Base-by-base conservation (phyloP, 495 filamentous ascomycete species). In the Jackrogersella multiformis region DNA sequence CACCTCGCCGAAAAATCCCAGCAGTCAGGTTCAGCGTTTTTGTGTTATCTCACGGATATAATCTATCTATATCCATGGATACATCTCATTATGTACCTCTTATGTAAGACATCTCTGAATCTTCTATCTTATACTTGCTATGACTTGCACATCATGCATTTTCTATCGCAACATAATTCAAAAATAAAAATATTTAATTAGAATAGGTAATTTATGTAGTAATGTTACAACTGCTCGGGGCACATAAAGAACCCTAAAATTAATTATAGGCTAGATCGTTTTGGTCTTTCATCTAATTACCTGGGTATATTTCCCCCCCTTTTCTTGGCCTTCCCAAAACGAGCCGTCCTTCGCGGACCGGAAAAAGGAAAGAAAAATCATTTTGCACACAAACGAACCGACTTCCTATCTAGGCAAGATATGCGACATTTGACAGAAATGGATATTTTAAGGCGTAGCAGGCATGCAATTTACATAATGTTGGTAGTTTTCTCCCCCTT, bases 221-320 rank as follows among this genome's bases (percentile, higher is more conserved):
- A 49, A 49, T 24, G 45, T 49, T 49, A 49, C 45, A 49, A 30
- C 24, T 28, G 24, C 45, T 18, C 23, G 26, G 45, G n/a, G 7
- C 45, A 24, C 45, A 49, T 49, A 32, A 16, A 49, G 23, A 18
- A 18, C 32, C 26, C 32, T 18, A 32, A 30, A 30, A 49, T 30
- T 30, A 26, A 46, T n/a, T 46, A 46, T 46, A 46, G 42, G 42
- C 10, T 49, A 32, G 45, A 49, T n/a, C 32, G 45, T 49, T 49
- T 49, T 13, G 45, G 23, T 10, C n/a, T 6, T 49, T n/a, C 26
- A 5, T 24, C 10, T 30, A 28, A 30, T 49, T 32, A 7, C 7
- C 34, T 36, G 2, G n/a, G n/a, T 9, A 10, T 49, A n/a, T 16
- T 32, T 20, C 20, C 26, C 45, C 45, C 49, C 7, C 21, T 38